Conservation (phyloP, 2,329 filamentous ascomycete species). For the Epicoccum sorghinum region DNA sequence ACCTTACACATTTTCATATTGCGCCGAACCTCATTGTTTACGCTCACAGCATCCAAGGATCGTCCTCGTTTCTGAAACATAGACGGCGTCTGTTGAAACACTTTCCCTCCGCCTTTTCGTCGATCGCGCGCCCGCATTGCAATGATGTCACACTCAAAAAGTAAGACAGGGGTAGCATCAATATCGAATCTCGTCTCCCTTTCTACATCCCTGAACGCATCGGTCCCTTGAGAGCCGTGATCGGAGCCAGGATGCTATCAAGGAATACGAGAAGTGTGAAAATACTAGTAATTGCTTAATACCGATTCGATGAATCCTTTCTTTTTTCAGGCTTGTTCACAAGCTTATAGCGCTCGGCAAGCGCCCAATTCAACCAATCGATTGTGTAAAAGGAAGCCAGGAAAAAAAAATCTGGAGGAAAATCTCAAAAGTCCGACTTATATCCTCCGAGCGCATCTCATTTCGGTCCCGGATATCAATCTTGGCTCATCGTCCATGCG, state of each 20-base stretch:
- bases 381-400: neutral
- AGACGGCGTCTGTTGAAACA: slow-evolving; percentile 5
- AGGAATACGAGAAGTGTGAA: slow-evolving; percentile 1
- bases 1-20: slow-evolving; percentile 2
- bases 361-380: slow-evolving; percentile 2
- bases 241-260: slow-evolving; percentile 11
- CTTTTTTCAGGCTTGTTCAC: neutral
- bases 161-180: slow-evolving; percentile 4
- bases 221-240: slow-evolving; percentile 3
- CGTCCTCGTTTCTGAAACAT: neutral
- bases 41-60: slow-evolving; percentile 3
- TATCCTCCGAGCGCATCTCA: neutral
- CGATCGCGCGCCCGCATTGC: slow-evolving; percentile 7
- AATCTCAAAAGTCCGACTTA: neutral
- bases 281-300: neutral
- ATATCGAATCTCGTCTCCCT: slow-evolving; percentile 4
- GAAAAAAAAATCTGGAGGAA: slow-evolving; percentile 2
- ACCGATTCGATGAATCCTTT: slow-evolving; percentile 15
- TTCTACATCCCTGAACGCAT: slow-evolving; percentile 4
- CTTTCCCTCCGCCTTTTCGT: slow-evolving; percentile 4
- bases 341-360: slow-evolving; percentile 1
- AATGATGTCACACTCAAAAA: slow-evolving; percentile 10
- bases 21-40: neutral
- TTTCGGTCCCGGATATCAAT: neutral
- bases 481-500: neutral